Evolutionary conservation across 441 rosid species (phyloP), one percentile per base, ranked within the genome.

Genomic region (Geranium incanum): DNA sequence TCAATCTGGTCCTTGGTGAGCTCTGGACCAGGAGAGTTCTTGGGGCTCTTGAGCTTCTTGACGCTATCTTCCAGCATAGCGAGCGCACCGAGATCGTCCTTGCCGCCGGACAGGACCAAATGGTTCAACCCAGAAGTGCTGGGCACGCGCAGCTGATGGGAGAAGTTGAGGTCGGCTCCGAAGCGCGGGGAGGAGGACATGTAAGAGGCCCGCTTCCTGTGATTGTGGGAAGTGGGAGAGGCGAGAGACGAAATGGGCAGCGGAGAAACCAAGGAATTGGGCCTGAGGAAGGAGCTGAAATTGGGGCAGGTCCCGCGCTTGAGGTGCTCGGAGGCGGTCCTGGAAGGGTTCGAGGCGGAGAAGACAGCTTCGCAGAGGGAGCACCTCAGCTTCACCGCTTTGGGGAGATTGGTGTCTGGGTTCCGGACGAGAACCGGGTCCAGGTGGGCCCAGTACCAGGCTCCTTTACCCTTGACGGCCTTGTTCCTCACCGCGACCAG

Each of bases 241-340:
- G 78, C 68, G 13, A 74, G 2, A n/a, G 86, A 76, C 45, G 86
- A 77, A 33, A 84, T 76, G 70, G 80, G 86, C 28, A 75, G 59
- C 7, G 81, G 83, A 50, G 78, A 79, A 7, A 79, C 66, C 6
- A 79, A 73, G 36, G 80, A 72, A 57, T 21, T 60, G 36, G 81
- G 79, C 67, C 74, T 70, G 67, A 71, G 72, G 66, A 74, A 62
- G 70, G 89, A 76, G 72, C 71, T 68, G 75, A 88, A 86, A 77
- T 84, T 86, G 77, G 89, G 87, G 76, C 93, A 88, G 3, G 88
- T 83, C 39, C 91, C 89, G 15, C 88, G 84, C 76, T 88, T 88
- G 55, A 88, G 88, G 73, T 88, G 93, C 76, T 88, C 93, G 12
- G 93, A 81, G 65, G 93, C 91, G 0, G 93, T 86, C 11, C 93